phyloP scores from a whole-genome alignment of 2,329 filamentous ascomycete genomes.

The Berkeleyomyces basicola region DNA sequence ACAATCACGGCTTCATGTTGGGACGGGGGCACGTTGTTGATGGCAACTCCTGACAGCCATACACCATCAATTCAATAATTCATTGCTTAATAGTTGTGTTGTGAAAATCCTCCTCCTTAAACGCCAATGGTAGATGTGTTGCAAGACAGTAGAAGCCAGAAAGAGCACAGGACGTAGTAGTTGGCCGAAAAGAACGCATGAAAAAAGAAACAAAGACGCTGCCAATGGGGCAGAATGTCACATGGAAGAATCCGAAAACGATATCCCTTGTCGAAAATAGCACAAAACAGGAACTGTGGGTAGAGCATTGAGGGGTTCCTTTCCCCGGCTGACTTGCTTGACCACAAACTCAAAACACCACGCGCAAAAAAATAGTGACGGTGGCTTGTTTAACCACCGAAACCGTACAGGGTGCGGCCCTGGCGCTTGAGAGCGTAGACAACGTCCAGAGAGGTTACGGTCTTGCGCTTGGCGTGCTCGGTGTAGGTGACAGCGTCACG shows the following conservation, averaged over 20 bases:
- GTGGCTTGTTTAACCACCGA: constrained; percentile 55
- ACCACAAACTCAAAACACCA: constrained; percentile 1
- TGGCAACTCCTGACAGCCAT: background rate
- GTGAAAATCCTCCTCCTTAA: constrained; percentile 4
- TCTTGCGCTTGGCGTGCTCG: constrained; percentile 70
- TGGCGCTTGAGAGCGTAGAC: constrained; percentile 54
- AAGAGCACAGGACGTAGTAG: constrained; percentile 6
- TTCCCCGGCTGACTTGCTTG: background rate
- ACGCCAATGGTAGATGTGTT: constrained; percentile 12
- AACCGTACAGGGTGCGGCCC: constrained; percentile 69
- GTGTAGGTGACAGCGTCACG: constrained; percentile 65
- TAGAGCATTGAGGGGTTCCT: background rate
- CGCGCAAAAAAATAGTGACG: background rate
- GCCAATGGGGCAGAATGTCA: background rate
- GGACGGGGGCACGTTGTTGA: background rate
- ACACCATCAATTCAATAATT: constrained; percentile 2
- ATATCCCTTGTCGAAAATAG: background rate
- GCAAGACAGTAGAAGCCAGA: constrained; percentile 2
- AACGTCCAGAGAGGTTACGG: constrained; percentile 53
- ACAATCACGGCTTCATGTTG: no score
- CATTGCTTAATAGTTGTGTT: constrained; percentile 7
- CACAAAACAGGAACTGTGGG: constrained; percentile 1
- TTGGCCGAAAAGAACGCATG: constrained; percentile 3
- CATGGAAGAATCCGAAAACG: background rate
- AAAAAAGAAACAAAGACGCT: background rate